A percentile compares a stretch with the other conserved stretches of the same genome.
Evolutionary conservation across 768 basidiomycete genomes (phyloP).

Genomic region (Multifurca ochricompacta): DNA sequence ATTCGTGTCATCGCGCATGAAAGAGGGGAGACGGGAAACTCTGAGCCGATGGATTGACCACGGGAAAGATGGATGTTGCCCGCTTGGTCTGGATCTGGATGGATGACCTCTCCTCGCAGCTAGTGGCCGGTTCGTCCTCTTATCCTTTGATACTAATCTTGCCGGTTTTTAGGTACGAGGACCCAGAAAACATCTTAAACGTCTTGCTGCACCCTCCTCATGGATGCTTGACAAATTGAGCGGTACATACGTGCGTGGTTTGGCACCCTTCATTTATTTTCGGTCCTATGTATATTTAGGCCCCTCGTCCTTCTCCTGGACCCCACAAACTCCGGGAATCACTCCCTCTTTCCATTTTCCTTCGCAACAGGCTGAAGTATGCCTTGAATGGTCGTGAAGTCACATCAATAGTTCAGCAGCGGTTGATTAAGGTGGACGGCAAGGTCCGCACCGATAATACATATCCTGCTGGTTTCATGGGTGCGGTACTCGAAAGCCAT

Average conservation of each 20-base stretch:
- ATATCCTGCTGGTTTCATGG: constrained; percentile 96
- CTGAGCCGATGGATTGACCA: constrained; percentile 4
- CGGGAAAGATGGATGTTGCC: constrained; percentile 28
- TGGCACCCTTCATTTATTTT: not conserved
- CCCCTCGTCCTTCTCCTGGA: constrained; percentile 94
- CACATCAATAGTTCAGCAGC: constrained; percentile 88
- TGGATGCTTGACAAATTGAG: constrained; percentile 99
- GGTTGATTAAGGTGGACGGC: constrained; percentile 95
- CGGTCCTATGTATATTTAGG: constrained; percentile 37
- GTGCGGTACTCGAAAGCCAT: constrained; percentile 37
- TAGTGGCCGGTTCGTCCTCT: constrained; percentile 12
- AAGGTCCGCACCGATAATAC: constrained; percentile 98
- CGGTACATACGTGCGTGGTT: constrained; percentile 78
- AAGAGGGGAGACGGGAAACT: constrained; percentile 2
- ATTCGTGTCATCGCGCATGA: not conserved
- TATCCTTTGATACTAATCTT: constrained; percentile 20
- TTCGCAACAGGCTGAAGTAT: constrained; percentile 99
- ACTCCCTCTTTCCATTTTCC: constrained; percentile 93
- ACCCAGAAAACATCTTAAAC: constrained; percentile 99
- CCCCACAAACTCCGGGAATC: constrained; percentile 99
- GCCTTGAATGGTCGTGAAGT: constrained; percentile 97
- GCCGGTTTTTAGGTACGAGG: constrained; percentile 67
- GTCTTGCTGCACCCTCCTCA: constrained; percentile 92
- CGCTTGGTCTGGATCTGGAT: constrained; percentile 26
- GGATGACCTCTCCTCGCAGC: constrained; percentile 16